Base-by-base conservation (phyloP, 768 basidiomycete species). In the Leccinum disarticulatum region DNA sequence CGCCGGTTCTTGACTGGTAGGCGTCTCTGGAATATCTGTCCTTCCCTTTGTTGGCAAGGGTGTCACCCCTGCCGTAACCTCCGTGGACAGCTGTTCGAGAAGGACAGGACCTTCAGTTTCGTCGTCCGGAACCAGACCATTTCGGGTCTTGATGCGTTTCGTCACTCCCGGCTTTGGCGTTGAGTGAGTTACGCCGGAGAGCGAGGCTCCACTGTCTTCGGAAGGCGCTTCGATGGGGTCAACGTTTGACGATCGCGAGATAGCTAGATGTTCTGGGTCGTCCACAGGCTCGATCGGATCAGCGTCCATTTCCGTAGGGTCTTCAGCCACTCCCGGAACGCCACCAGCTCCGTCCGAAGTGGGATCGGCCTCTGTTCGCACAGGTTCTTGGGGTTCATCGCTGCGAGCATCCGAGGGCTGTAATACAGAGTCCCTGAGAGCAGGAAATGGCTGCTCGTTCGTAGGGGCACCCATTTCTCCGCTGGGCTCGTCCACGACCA, bases 201-300 rank as follows among this genome's bases (percentile, higher is more conserved):
- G 53, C 27, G 54, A 48, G 28, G 59, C 17, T 11, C 52, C 49
- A 28, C 43, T 25, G 22, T 54, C 60, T 48, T 69, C 61, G 14
- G 56, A 17, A 22, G 49, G 15, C 33, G 41, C 51, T 58, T 77
- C 76, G 41, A 77, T 76, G 17, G 73, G 69, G 35, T 74, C 79
- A 14, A 43, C 52, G 2, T 68, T 63, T 36, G 46, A 58, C 30
- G 54, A 50, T 48, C 27, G 52, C 15, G 56, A 57, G 43, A 56
- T 46, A 38, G 31, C 43, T 14, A 66, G 54, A 52, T 63, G 60
- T n/a, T 64, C 68, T 59, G 76, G 65, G 57, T 72, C 74, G 14
- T 80, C 80, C 1, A 76, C 73, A 30, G 75, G 72, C 60, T 81
- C 79, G 55, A 82, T 82, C 8, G 81, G 79, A 61, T 83, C 82